Evolutionary conservation across 2,329 filamentous ascomycete genomes (phyloP).

Genomic region (Aspergillus pseudotamarii): DNA sequence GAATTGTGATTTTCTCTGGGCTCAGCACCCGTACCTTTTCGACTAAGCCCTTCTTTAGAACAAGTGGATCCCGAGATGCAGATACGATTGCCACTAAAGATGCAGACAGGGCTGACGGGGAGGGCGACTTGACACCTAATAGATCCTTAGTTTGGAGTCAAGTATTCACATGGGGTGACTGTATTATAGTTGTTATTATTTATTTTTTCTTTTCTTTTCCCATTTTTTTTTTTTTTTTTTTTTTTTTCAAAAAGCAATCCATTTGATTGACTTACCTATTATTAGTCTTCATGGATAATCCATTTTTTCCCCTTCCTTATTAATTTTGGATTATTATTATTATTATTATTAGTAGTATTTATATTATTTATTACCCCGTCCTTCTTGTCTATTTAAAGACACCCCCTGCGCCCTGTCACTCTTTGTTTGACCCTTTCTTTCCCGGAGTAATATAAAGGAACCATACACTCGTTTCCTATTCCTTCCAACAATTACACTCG

Average conservation of each 20-base stretch:
- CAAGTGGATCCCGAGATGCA: slow-evolving; percentile 4
- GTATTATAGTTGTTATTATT: background rate
- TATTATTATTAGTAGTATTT: slow-evolving; percentile 1
- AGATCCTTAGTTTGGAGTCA: background rate
- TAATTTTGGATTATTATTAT: background rate
- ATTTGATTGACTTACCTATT: background rate
- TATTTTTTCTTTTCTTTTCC: background rate
- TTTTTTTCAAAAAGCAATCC: background rate
- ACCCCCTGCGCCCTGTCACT: slow-evolving; percentile 20
- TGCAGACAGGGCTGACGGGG: slow-evolving; percentile 8
- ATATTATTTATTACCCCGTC: slow-evolving; percentile 14
- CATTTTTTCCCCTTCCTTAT: background rate
- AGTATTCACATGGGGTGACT: background rate
- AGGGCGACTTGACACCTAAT: slow-evolving; percentile 1
- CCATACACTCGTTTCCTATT: slow-evolving; percentile 13
- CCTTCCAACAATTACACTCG: slow-evolving; percentile 12
- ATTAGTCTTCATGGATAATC: background rate
- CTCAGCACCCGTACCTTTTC: background rate
- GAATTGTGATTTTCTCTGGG: background rate
- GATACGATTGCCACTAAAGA: slow-evolving; percentile 11
- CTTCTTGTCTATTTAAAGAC: slow-evolving; percentile 21
- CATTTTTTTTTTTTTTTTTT: background rate
- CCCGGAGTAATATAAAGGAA: slow-evolving; percentile 19
- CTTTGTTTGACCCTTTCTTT: slow-evolving; percentile 12
- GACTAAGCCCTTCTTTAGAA: background rate